Evolutionary conservation across 331 rosid species (phyloP).

Genomic region (Malus hybrid): DNA sequence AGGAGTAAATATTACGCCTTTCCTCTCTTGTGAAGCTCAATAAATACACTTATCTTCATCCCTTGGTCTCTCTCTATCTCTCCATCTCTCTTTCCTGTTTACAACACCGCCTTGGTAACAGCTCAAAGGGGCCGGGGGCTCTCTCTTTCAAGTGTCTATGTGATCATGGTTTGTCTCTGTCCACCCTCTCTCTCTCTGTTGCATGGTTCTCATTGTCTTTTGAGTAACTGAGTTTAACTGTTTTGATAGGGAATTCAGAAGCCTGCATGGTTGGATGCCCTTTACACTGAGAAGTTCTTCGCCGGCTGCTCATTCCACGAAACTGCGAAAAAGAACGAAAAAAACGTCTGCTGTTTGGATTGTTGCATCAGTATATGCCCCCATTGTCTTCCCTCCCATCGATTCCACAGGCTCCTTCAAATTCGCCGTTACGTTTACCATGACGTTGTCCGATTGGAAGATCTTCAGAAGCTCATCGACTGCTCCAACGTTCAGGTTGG

Average conservation of each 20-base stretch:
- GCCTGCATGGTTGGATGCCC: conserved; percentile 99
- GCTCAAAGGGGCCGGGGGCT: conserved; percentile 2
- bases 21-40: conserved; percentile 60
- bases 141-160: conserved; percentile 17
- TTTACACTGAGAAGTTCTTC: conserved; percentile 66
- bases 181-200: neutral
- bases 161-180: conserved; percentile 55
- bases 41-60: conserved; percentile 45
- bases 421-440: conserved; percentile 96
- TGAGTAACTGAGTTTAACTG: neutral
- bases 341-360: conserved; percentile 90
- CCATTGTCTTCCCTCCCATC: conserved; percentile 85
- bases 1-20: conserved; percentile 46
- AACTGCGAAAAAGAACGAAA: conserved; percentile 78
- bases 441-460: conserved; percentile 87
- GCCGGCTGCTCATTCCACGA: conserved; percentile 74
- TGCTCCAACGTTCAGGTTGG: conserved; percentile 89
- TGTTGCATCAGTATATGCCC: conserved; percentile 92
- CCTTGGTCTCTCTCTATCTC: conserved; percentile 20
- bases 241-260: conserved; percentile 58
- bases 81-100: neutral
- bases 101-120: conserved; percentile 20
- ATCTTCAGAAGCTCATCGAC: conserved; percentile 86
- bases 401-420: conserved; percentile 87
- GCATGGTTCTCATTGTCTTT: conserved; percentile 2